These are phyloP conservation scores for Dillenia turbinata DNA, from an alignment of 164 flowering plant species.

Conservation along the genomic window DNA sequence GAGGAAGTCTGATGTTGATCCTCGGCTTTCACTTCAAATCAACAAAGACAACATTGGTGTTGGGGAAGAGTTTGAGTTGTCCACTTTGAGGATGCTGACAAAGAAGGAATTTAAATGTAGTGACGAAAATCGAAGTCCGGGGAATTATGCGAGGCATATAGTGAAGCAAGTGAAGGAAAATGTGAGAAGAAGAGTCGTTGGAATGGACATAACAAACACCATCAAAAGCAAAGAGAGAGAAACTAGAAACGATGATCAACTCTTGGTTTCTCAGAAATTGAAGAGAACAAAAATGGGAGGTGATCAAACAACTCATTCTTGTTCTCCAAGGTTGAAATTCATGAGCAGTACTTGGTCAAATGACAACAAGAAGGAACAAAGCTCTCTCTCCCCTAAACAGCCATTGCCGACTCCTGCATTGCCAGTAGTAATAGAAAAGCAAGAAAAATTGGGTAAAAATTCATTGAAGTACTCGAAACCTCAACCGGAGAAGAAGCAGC, in stretches of 20 bases:
- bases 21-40: constrained; percentile 65
- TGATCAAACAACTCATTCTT: constrained; percentile 18
- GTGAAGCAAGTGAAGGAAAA: constrained; percentile 75
- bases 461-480: not conserved
- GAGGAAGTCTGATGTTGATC: constrained; percentile 65
- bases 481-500: not conserved
- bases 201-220: constrained; percentile 62
- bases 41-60: constrained; percentile 41
- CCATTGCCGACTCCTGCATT: not conserved
- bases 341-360: constrained; percentile 1
- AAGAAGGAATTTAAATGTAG: constrained; percentile 21
- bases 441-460: not conserved
- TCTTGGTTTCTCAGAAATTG: constrained; percentile 5
- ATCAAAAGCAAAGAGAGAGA: constrained; percentile 17
- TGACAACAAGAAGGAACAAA: constrained; percentile 13
- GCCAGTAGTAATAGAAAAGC: not conserved
- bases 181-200: constrained; percentile 55
- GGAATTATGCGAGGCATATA: constrained; percentile 59
- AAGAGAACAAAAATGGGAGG: constrained; percentile 9
- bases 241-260: constrained; percentile 17
- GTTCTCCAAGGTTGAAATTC: constrained; percentile 40
- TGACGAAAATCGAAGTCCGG: constrained; percentile 42
- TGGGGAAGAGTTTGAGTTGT: constrained; percentile 24
- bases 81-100: constrained; percentile 7
- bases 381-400: constrained; percentile 13